phyloP scores from a whole-genome alignment of 305 asterid species.

The Solanum hybrid region DNA sequence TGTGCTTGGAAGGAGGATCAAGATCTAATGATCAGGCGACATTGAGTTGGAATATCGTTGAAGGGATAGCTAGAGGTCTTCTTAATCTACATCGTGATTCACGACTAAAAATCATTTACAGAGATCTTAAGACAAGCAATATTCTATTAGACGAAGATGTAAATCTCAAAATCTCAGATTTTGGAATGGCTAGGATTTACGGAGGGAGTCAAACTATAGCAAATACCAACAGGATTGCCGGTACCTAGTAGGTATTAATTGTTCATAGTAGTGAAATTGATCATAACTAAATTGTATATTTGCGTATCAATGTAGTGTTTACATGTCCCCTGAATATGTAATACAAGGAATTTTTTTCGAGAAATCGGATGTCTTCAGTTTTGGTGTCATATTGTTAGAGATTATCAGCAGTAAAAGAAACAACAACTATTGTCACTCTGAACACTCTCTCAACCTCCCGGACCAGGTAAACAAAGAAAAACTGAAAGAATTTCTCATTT shows the following conservation, averaged over 20 bases:
- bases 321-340: neutral
- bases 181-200: slow-evolving; percentile 11
- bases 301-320: neutral
- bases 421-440: neutral
- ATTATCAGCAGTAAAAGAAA: neutral
- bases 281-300: neutral
- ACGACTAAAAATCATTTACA: neutral
- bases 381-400: slow-evolving; percentile 8
- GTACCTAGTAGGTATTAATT: neutral
- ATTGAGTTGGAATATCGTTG: slow-evolving; percentile 1
- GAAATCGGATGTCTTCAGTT: neutral
- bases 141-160: neutral
- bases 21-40: neutral
- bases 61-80: slow-evolving; percentile 10
- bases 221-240: slow-evolving; percentile 3
- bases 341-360: neutral
- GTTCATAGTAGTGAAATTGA: neutral
- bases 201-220: neutral
- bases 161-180: slow-evolving; percentile 6
- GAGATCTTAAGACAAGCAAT: neutral
- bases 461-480: neutral
- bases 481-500: neutral
- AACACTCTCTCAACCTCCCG: neutral
- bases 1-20: neutral
- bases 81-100: slow-evolving; percentile 13